Base-by-base conservation (phyloP, 1,284 basidiomycete genomes). In the Ceratobasidium sp. region DNA sequence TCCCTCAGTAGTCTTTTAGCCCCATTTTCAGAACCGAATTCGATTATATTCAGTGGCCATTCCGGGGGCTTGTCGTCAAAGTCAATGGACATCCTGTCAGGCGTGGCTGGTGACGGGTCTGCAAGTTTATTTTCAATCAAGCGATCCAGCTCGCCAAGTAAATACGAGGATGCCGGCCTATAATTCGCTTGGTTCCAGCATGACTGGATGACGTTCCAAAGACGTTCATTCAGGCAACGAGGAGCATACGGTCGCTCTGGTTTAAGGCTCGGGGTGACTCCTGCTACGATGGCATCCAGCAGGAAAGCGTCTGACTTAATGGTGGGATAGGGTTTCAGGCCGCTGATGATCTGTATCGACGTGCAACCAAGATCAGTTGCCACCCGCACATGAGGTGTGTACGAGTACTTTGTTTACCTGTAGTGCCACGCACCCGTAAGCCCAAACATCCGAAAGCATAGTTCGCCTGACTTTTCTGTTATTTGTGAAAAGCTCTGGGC, bases 371-470 rank as follows among this genome's bases (percentile, higher is more conserved):
- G n/a, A n/a, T 48, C 25, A 18, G n/a, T 42, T 42, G n/a, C 44
- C 44, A 21, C 25, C 63, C 51, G 56, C n/a, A 7, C 44, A 21
- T 18, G n/a, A n/a, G n/a, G 18, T 12, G n/a, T 2, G 2, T 18
- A 21, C n/a, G 44, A n/a, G n/a, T 21, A 42, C 21, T 18, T 36
- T 54, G 23, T 56, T 5, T 28, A 59, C 67, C 56, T 70, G 54
- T 38, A 70, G 30, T 23, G 67, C 42, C 23, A 70, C 14, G 30
- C 67, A 70, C n/a, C 67, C 67, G 44, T 60, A 70, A 2, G 67
- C 67, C 67, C 67, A 70, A 7, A 70, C 23, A 36, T 70, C 67
- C 11, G 67, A 70, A 40, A 48, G 42, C 2, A 56, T 14, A 3
- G 66, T 54, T 18, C 53, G 66, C n/a, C 33, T 69, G 6, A n/a